Conservation (phyloP, 441 rosid species). For the Croton setiger region DNA sequence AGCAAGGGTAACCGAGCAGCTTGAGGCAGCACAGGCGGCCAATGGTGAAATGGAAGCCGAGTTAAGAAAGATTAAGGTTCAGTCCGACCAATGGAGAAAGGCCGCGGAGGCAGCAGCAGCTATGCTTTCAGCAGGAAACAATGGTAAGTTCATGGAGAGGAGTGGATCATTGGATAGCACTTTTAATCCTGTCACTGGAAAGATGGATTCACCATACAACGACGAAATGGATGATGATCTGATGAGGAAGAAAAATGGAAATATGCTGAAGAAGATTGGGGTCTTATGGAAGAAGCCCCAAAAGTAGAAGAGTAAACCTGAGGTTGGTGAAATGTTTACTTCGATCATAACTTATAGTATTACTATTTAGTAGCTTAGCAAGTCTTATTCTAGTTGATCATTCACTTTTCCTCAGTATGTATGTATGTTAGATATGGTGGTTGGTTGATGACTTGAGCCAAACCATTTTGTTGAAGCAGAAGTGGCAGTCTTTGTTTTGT, state of each 20-base stretch:
- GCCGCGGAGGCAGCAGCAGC: slow-evolving; percentile 95
- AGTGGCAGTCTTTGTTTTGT: background rate
- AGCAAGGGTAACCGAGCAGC: slow-evolving; percentile 56
- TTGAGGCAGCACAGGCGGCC: slow-evolving; percentile 68
- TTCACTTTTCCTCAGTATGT: background rate
- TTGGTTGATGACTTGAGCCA: background rate
- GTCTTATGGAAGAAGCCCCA: slow-evolving; percentile 84
- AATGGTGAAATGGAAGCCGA: slow-evolving; percentile 79
- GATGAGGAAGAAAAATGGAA: slow-evolving; percentile 80
- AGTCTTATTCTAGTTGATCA: background rate
- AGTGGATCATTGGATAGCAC: slow-evolving; percentile 47
- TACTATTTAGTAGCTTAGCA: background rate
- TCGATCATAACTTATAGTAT: background rate
- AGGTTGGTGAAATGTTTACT: background rate
- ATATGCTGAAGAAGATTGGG: slow-evolving; percentile 86
- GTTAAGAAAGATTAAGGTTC: slow-evolving; percentile 84
- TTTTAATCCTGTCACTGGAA: slow-evolving; percentile 41
- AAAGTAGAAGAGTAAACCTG: slow-evolving; percentile 23
- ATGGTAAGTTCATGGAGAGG: slow-evolving; percentile 62
- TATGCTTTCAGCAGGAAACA: slow-evolving; percentile 59
- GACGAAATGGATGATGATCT: slow-evolving; percentile 79
- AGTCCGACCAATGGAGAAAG: slow-evolving; percentile 95
- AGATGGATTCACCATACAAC: slow-evolving; percentile 41
- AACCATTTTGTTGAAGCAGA: background rate
- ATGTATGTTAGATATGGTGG: slow-evolving; percentile 2